Conservation (phyloP, 495 filamentous ascomycete genomes). For the Aspergillus ostianus region DNA sequence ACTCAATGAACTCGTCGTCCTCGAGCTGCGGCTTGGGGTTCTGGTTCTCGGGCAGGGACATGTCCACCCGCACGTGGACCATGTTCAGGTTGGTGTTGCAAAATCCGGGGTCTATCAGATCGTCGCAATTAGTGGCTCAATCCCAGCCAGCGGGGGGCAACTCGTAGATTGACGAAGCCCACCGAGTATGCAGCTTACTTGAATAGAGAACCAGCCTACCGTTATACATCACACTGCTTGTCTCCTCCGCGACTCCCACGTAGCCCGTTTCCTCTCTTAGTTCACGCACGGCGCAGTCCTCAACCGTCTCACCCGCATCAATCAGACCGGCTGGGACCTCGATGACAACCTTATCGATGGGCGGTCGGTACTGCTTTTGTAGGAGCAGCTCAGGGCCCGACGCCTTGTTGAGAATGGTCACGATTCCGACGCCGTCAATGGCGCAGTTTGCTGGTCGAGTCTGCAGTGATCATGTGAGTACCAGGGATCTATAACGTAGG, state of each 20-base stretch:
- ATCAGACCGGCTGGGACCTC: constrained; percentile 87
- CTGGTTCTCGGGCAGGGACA: constrained; percentile 66
- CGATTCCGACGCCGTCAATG: constrained; percentile 89
- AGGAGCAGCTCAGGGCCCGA: constrained; percentile 73
- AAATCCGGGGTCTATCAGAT: constrained; percentile 62
- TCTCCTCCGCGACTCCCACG: constrained; percentile 64
- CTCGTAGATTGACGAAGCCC: neutral
- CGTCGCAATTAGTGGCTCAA: constrained; percentile 1
- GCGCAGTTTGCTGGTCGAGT: constrained; percentile 67
- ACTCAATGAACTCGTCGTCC: constrained; percentile 89
- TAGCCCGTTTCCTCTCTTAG: constrained; percentile 95
- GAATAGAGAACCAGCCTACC: constrained; percentile 45
- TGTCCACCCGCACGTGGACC: constrained; percentile 78
- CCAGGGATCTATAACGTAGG: neutral
- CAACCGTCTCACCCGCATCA: constrained; percentile 76
- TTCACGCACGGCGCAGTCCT: constrained; percentile 80
- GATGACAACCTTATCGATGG: constrained; percentile 72
- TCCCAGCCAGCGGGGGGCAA: neutral
- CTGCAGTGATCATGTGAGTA: constrained; percentile 2
- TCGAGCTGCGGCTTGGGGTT: constrained; percentile 73
- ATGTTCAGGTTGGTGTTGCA: constrained; percentile 86
- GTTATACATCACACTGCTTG: constrained; percentile 81
- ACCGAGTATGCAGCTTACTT: neutral
- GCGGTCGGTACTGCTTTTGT: constrained; percentile 86
- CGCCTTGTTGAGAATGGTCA: constrained; percentile 76